phyloP scores from a whole-genome alignment of 2,329 filamentous ascomycete species.

The Fusarium sp. region DNA sequence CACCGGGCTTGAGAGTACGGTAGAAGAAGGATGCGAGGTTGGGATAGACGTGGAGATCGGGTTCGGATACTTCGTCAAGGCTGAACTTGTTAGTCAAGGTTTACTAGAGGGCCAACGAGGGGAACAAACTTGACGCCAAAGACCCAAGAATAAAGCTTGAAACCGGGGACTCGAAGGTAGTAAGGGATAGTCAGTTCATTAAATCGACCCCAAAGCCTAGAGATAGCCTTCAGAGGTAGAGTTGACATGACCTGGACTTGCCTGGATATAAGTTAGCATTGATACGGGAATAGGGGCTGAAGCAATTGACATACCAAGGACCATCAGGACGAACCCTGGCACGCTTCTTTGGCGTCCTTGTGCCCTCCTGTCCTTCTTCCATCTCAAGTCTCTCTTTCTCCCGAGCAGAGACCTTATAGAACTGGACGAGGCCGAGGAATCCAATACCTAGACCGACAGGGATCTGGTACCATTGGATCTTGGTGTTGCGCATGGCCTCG shows the following conservation, averaged over 20 bases:
- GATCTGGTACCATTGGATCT: slow-evolving; percentile 90
- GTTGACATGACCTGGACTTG: slow-evolving; percentile 96
- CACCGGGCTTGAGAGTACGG: slow-evolving; percentile 90
- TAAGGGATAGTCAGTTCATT: slow-evolving; percentile 92
- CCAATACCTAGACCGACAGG: slow-evolving; percentile 88
- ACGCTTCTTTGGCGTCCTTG: slow-evolving; percentile 64
- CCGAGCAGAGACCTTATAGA: slow-evolving; percentile 79
- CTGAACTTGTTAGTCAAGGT: slow-evolving; percentile 59
- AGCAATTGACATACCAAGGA: slow-evolving; percentile 73
- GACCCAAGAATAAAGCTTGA: slow-evolving; percentile 90
- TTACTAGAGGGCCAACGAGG: not conserved
- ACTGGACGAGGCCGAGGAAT: slow-evolving; percentile 86
- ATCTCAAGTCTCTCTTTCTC: slow-evolving; percentile 67
- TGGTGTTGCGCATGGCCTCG: slow-evolving; percentile 65
- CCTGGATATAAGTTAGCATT: slow-evolving; percentile 59
- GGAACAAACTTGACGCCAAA: slow-evolving; percentile 83
- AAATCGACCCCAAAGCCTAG: slow-evolving; percentile 89
- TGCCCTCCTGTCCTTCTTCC: slow-evolving; percentile 60
- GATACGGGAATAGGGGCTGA: slow-evolving; percentile 27
- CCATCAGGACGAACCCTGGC: slow-evolving; percentile 83
- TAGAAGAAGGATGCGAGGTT: slow-evolving; percentile 99
- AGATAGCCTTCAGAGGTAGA: slow-evolving; percentile 90
- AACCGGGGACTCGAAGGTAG: slow-evolving; percentile 88
- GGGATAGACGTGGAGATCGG: slow-evolving; percentile 89
- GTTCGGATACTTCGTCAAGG: slow-evolving; percentile 87